A percentile compares a stretch with the other conserved stretches of the same genome.
phyloP scores from a whole-genome alignment of 2,329 filamentous ascomycete genomes.

The Emmonsiellopsis sp. region DNA sequence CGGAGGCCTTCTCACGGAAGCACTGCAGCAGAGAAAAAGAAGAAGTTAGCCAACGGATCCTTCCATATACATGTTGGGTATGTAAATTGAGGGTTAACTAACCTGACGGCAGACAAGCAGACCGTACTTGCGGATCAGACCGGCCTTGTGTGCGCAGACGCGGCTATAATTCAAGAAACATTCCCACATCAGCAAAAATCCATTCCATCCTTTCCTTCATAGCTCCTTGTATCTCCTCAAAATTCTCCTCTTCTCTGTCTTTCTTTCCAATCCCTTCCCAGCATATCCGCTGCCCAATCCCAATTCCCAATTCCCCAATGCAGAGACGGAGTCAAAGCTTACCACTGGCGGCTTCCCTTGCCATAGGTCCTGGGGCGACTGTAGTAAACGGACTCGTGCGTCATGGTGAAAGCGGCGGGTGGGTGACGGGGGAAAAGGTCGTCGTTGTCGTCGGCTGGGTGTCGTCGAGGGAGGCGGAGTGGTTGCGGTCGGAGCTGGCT shows the following conservation, averaged over 20 bases:
- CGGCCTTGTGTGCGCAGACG: constrained; percentile 88
- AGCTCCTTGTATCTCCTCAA: constrained; percentile 17
- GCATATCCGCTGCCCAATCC: not conserved
- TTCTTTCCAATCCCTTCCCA: constrained; percentile 7
- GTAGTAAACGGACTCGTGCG: constrained; percentile 98
- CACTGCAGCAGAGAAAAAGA: constrained; percentile 35
- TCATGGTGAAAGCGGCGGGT: constrained; percentile 50
- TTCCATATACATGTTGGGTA: not conserved
- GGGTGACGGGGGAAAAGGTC: constrained; percentile 21
- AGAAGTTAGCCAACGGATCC: constrained; percentile 1
- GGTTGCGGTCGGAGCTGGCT: not conserved
- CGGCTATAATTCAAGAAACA: constrained; percentile 43
- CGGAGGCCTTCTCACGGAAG: constrained; percentile 59
- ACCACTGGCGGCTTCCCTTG: constrained; percentile 93
- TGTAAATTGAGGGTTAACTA: not conserved
- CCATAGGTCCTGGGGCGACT: constrained; percentile 94
- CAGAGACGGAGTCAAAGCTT: constrained; percentile 36
- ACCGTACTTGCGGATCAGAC: constrained; percentile 99
- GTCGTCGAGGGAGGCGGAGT: constrained; percentile 10
- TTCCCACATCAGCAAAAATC: not conserved
- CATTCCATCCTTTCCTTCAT: constrained; percentile 12
- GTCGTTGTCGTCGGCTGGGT: constrained; percentile 23
- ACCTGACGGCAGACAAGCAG: constrained; percentile 63
- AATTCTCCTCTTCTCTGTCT: constrained; percentile 10
- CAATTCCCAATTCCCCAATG: not conserved